Evolutionary conservation across 129 eudicot genomes (phyloP).

Genomic region (Lactuca sativa): DNA sequence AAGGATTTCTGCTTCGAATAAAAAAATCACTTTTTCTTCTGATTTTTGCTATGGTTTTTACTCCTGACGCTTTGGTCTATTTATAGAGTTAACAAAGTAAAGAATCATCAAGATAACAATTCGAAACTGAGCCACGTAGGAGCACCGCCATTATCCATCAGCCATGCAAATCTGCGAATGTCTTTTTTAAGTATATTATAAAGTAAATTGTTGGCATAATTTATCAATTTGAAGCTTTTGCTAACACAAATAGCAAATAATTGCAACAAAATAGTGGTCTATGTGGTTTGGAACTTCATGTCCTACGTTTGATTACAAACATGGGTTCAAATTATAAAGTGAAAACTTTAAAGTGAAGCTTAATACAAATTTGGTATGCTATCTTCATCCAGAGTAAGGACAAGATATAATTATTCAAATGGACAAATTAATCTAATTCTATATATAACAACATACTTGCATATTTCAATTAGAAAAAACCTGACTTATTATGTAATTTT

Average conservation of each 20-base stretch:
- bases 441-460: too few relatives aligned
- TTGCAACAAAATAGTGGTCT: neutral
- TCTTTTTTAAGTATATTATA: too few relatives aligned
- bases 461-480: too few relatives aligned
- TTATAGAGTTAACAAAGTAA: neutral
- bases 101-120: neutral
- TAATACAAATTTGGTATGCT: neutral
- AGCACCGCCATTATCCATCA: neutral
- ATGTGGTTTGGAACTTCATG: neutral
- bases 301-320: neutral
- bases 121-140: neutral
- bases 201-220: neutral
- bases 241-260: neutral
- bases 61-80: neutral
- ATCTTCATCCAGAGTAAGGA: neutral
- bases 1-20: neutral
- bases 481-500: too few relatives aligned
- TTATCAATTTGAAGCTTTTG: neutral
- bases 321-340: neutral
- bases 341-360: neutral
- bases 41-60: neutral
- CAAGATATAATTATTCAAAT: neutral
- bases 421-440: too few relatives aligned
- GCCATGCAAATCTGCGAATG: neutral
- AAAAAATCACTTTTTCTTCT: neutral